These are phyloP conservation scores for Sporisorium exsertum DNA, from an alignment of 1,284 basidiomycete genomes.

Conservation along the genomic window DNA sequence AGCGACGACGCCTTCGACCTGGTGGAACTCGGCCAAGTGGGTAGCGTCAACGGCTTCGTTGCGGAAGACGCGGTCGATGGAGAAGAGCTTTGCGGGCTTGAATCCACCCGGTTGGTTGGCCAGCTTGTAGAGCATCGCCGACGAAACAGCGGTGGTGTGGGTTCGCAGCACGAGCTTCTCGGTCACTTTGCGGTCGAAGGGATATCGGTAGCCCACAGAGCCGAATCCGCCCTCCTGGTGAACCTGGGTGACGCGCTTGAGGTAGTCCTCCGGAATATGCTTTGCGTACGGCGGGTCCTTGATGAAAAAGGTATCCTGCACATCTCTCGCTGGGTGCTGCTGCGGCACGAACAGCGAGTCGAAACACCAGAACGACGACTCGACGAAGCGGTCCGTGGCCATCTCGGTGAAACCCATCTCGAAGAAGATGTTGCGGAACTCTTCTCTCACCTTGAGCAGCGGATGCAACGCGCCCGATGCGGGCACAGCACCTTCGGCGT, in stretches of 20 bases:
- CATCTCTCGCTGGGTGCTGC: conserved; percentile 96
- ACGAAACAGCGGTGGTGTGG: conserved; percentile 95
- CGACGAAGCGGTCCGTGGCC: conserved; percentile 97
- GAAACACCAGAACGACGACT: conserved; percentile 99
- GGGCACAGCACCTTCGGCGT: conserved; percentile 90
- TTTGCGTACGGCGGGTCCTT: conserved; percentile 88
- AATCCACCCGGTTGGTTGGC: conserved; percentile 83
- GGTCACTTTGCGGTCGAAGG: conserved; percentile 92
- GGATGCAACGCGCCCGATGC: conserved; percentile 93
- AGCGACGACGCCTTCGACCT: conserved; percentile 98
- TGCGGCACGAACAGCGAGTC: conserved; percentile 98
- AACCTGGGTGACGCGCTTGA: conserved; percentile 85
- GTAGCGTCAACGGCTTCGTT: conserved; percentile 99
- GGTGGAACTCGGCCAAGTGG: conserved; percentile 99
- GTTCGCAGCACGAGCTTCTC: conserved; percentile 92
- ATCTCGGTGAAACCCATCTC: conserved; percentile 99
- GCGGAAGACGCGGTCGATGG: conserved; percentile 97
- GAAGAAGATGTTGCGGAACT: conserved; percentile 97
- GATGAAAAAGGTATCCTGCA: conserved; percentile 99
- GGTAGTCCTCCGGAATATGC: conserved; percentile 85
- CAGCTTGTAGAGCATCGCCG: conserved; percentile 84
- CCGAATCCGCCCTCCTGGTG: conserved; percentile 93
- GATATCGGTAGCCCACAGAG: conserved; percentile 97
- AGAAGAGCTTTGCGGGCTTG: conserved; percentile 95
- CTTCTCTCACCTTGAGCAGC: conserved; percentile 95